These are phyloP conservation scores for Ganoderma lucidum DNA, from an alignment of 1,284 basidiomycete species.

Conservation along the genomic window DNA sequence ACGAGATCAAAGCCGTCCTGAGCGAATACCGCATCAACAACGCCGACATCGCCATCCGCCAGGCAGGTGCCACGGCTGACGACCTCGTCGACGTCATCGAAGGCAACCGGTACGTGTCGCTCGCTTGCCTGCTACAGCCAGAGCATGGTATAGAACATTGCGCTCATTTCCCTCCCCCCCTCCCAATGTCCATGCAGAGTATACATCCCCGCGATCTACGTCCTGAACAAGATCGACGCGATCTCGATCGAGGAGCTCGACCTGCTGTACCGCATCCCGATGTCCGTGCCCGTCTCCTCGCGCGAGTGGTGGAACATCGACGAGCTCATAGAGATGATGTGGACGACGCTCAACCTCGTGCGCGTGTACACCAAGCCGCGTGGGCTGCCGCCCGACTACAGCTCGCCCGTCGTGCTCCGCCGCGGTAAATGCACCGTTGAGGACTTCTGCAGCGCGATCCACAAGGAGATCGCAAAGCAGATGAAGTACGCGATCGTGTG, in stretches of 20 bases:
- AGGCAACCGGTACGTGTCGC: slow-evolving; percentile 75
- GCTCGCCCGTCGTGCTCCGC: slow-evolving; percentile 80
- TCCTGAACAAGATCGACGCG: slow-evolving; percentile 94
- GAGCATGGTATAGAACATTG: not conserved
- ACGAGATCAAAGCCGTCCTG: slow-evolving; percentile 96
- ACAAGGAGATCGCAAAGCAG: slow-evolving; percentile 93
- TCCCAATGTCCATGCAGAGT: slow-evolving; percentile 60
- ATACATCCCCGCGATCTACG: slow-evolving; percentile 93
- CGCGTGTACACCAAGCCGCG: slow-evolving; percentile 97
- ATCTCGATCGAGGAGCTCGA: slow-evolving; percentile 99
- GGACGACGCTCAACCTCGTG: slow-evolving; percentile 88
- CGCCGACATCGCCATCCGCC: slow-evolving; percentile 93
- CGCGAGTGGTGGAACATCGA: slow-evolving; percentile 97
- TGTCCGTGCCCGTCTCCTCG: slow-evolving; percentile 94
- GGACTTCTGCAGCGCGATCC: slow-evolving; percentile 91
- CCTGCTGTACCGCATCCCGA: slow-evolving; percentile 93
- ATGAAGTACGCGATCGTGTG: slow-evolving; percentile 94
- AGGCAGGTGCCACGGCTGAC: slow-evolving; percentile 93
- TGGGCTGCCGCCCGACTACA: slow-evolving; percentile 91
- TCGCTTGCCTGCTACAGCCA: slow-evolving; percentile 14
- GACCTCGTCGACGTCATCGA: slow-evolving; percentile 98
- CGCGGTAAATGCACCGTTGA: slow-evolving; percentile 82
- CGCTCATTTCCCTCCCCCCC: not conserved
- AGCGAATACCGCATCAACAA: slow-evolving; percentile 93
- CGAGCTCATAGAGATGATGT: slow-evolving; percentile 93